phyloP scores from a whole-genome alignment of 2,329 filamentous ascomycete genomes.

The Fusarium sp. region DNA sequence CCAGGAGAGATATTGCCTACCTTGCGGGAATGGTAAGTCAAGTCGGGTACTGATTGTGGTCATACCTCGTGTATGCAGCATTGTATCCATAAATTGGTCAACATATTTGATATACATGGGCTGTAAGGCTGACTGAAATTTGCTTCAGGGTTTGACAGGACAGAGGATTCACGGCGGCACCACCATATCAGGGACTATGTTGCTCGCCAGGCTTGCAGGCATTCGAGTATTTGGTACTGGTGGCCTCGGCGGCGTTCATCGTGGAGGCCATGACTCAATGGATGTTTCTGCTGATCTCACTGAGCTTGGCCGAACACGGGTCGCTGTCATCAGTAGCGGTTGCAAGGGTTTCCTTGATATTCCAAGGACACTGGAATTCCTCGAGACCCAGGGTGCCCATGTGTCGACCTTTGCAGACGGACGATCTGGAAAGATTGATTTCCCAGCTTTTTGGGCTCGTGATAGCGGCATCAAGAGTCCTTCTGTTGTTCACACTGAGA shows the following conservation, averaged over 20 bases:
- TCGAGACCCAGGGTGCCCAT: slow-evolving; percentile 76
- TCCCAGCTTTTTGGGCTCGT: slow-evolving; percentile 91
- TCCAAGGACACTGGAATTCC: slow-evolving; percentile 81
- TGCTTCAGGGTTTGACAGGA: slow-evolving; percentile 45
- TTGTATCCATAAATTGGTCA: neutral
- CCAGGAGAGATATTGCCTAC: slow-evolving; percentile 84
- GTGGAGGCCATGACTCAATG: slow-evolving; percentile 84
- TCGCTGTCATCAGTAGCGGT: slow-evolving; percentile 88
- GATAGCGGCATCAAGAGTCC: slow-evolving; percentile 87
- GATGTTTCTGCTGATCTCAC: slow-evolving; percentile 96
- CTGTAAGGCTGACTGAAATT: slow-evolving; percentile 10
- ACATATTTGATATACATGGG: neutral
- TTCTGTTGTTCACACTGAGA: slow-evolving; percentile 74
- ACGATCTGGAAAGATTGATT: slow-evolving; percentile 74
- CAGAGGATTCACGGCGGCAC: slow-evolving; percentile 84
- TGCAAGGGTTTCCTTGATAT: slow-evolving; percentile 98
- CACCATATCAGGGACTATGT: slow-evolving; percentile 91
- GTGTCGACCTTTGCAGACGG: slow-evolving; percentile 92
- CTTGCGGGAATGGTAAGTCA: slow-evolving; percentile 75
- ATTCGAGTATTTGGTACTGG: slow-evolving; percentile 95
- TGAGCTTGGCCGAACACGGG: slow-evolving; percentile 86
- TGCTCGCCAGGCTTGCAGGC: slow-evolving; percentile 84
- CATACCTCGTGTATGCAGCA: neutral
- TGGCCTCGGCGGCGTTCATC: slow-evolving; percentile 92
- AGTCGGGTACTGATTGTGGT: neutral